Evolutionary conservation across 1,139 yeast genomes (phyloP), one percentile per base, ranked within the genome.

Genomic region (Blastobotrys buckinghamii): DNA sequence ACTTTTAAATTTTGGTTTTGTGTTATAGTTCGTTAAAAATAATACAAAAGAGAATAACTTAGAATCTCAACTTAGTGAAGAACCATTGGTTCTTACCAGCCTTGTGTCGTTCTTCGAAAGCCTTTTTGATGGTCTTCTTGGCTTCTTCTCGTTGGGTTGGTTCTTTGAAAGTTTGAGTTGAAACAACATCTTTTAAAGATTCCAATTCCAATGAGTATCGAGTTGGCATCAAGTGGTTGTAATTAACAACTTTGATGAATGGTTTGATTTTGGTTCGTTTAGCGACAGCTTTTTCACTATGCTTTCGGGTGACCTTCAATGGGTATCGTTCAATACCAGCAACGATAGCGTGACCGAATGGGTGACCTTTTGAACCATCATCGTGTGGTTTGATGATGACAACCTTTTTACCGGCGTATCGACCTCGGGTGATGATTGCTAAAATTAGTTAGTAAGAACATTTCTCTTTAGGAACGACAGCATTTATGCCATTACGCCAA

Each of bases 331-430:
- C 98, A 68, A 92, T 84, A 83, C 99, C 99, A 65, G 96, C 97
- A 70, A 94, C 98, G 68, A 94, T 82, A 73, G 98, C 98, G 72
- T 94, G 98, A 73, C 97, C 96, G 85, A 90, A 94, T 71, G 95
- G 95, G 82, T 92, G 97, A 60, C 95, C 73, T 81, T 92, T 94
- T 79, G 97, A 82, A 73, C 99, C 99, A 71, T 92, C 97, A 73
- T 94, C 98, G 75, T 87, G 95, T 68, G 97, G 94, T 79, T 88
- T 89, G 74, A 94, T 92, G 75, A 94, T 89, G 75, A 94, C 98
- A 65, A 94, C 98, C 86, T 94, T 94, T 88, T 90, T 92, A 82
- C 99, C 99, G 75, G 99, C 99, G 87, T 82, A 92, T 82, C 98
- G 94, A 74, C 99, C 99, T 78, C 97, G 94, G 77, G 92, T 96